Conservation (phyloP, 169 alveolate species). For the Cryptosporidium sp. region DNA sequence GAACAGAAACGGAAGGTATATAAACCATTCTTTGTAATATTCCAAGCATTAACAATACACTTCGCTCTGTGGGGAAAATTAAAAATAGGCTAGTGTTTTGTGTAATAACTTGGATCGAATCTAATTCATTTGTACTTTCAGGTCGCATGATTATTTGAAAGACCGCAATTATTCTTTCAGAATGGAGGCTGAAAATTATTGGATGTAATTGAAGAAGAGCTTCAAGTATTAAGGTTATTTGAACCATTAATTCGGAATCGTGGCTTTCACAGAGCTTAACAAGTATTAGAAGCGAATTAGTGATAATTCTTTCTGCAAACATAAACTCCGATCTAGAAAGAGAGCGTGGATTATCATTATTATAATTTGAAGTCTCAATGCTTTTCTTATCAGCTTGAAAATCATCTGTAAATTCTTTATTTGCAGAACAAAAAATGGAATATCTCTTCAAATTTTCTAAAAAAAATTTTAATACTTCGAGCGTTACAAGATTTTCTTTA, state of each 20-base stretch:
- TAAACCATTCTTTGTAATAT: constrained; percentile 71
- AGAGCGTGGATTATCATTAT: constrained; percentile 48
- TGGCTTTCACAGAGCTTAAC: background rate
- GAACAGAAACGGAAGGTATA: constrained; percentile 49
- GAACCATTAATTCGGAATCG: background rate
- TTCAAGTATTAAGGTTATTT: constrained; percentile 10
- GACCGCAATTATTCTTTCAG: constrained; percentile 53
- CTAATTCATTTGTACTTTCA: background rate
- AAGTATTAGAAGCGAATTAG: constrained; percentile 28
- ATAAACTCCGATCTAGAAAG: constrained; percentile 55
- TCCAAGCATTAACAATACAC: constrained; percentile 44
- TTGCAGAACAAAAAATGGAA: constrained; percentile 41
- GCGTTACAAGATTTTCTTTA: background rate
- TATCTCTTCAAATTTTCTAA: constrained; percentile 44
- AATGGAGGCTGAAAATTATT: constrained; percentile 53
- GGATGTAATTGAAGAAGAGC: constrained; percentile 59
- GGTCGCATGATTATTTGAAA: constrained; percentile 65
- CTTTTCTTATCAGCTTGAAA: background rate
- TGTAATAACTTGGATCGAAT: background rate
- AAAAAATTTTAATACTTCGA: constrained; percentile 7
- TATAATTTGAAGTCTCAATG: constrained; percentile 15
- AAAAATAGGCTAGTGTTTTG: no score
- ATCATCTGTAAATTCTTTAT: background rate
- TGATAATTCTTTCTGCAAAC: constrained; percentile 67
- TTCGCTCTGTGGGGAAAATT: constrained; percentile 3